These are phyloP conservation scores for Boletus vinaceobasis DNA, from an alignment of 768 basidiomycete genomes.

Conservation along the genomic window DNA sequence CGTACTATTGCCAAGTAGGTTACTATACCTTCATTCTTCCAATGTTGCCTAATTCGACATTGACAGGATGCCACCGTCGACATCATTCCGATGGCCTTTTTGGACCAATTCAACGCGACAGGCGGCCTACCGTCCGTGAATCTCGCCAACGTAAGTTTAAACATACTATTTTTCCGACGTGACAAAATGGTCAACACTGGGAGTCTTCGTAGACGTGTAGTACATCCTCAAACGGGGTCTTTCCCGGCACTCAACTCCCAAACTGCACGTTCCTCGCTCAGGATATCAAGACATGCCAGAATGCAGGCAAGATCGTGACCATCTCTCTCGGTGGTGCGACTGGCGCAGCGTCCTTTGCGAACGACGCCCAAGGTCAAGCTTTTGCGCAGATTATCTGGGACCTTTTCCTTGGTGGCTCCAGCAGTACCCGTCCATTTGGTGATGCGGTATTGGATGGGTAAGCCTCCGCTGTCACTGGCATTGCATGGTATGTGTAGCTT, in stretches of 20 bases:
- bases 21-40: not conserved
- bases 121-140: slow-evolving; percentile 60
- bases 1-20: slow-evolving; percentile 32
- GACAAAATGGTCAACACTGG: not conserved
- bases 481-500: not conserved
- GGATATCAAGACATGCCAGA: slow-evolving; percentile 63
- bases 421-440: slow-evolving; percentile 68
- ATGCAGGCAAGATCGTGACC: slow-evolving; percentile 59
- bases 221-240: slow-evolving; percentile 50
- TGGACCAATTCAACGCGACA: slow-evolving; percentile 55
- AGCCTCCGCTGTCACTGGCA: not conserved
- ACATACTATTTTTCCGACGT: not conserved
- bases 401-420: slow-evolving; percentile 64
- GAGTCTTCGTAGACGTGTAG: slow-evolving; percentile 53
- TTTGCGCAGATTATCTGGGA: slow-evolving; percentile 70
- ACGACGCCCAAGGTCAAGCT: slow-evolving; percentile 51
- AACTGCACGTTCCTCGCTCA: slow-evolving; percentile 60
- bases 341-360: slow-evolving; percentile 57
- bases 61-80: slow-evolving; percentile 52
- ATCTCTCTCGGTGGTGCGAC: slow-evolving; percentile 62
- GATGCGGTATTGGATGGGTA: slow-evolving; percentile 70
- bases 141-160: slow-evolving; percentile 49
- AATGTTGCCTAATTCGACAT: not conserved
- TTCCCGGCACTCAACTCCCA: slow-evolving; percentile 59
- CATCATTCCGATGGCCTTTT: slow-evolving; percentile 58